phyloP scores from a whole-genome alignment of 2,329 filamentous ascomycete species.

The Botrytis aclada region DNA sequence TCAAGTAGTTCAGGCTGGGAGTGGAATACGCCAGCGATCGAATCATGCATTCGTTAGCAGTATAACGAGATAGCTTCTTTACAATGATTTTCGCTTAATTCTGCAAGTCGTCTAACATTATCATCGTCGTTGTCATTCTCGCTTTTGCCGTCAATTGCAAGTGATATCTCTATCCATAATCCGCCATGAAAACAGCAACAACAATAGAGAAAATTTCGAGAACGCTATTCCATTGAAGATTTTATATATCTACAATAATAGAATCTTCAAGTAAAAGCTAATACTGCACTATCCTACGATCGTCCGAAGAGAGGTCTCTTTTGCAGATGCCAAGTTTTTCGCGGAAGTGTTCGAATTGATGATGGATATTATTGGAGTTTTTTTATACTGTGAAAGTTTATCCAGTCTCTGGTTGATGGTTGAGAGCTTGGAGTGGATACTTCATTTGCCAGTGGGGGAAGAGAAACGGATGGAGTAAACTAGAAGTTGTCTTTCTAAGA shows the following conservation, averaged over 20 bases:
- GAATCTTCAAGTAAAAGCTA: no score
- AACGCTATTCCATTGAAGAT: neutral
- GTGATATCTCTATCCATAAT: neutral
- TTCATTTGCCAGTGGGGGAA: rapidly evolving
- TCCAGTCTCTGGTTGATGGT: neutral
- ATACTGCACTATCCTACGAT: no score
- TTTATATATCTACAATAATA: neutral
- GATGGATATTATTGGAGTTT: neutral
- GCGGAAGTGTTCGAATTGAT: neutral
- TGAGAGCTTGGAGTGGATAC: neutral
- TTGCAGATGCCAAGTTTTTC: rapidly evolving
- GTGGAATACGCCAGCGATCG: neutral
- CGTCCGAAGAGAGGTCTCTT: no score
- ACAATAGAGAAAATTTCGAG: neutral
- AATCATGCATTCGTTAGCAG: neutral
- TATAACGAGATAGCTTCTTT: rapidly evolving
- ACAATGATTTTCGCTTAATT: neutral
- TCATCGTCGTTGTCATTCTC: neutral
- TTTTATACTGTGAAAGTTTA: neutral
- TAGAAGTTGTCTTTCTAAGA: neutral
- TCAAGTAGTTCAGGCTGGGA: no score
- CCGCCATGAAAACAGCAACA: neutral
- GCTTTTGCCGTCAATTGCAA: neutral
- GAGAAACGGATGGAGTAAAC: neutral
- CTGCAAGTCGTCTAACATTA: neutral